These are phyloP conservation scores for Pyricularia pennisetigena DNA, from an alignment of 2,329 filamentous ascomycete genomes.

Conservation along the genomic window DNA sequence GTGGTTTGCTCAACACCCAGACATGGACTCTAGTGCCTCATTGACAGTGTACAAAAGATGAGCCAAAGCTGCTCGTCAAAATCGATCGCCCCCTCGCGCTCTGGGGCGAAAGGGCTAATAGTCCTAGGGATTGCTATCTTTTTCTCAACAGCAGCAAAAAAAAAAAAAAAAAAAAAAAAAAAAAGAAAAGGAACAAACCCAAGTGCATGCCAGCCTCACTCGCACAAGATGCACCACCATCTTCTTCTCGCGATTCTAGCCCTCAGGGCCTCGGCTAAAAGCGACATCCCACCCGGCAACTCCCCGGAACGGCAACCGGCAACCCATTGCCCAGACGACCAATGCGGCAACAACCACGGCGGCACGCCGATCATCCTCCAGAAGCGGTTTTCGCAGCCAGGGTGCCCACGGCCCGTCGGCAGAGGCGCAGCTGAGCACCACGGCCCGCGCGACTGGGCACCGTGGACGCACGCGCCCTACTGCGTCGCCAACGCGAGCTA, in stretches of 20 bases:
- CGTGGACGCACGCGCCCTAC: slow-evolving; percentile 17
- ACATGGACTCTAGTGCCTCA: background rate
- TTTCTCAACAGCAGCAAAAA: background rate
- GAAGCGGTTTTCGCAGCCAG: background rate
- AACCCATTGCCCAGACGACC: background rate
- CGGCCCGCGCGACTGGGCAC: slow-evolving; percentile 10
- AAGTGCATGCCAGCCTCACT: background rate
- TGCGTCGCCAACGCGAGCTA: slow-evolving; percentile 13
- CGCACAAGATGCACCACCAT: background rate
- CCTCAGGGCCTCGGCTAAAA: background rate
- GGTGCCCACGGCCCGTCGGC: background rate
- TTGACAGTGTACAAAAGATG: background rate
- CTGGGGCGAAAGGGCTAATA: no score
- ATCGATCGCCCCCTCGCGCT: background rate
- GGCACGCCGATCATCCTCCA: background rate
- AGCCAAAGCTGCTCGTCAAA: background rate
- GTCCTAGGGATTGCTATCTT: background rate
- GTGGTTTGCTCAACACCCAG: background rate
- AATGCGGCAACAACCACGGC: background rate
- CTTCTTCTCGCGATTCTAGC: background rate
- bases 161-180: no score
- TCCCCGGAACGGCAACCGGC: background rate
- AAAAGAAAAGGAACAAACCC: no score
- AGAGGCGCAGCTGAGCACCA: background rate
- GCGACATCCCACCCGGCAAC: no score